Evolutionary conservation across 306 rosid species (phyloP), one percentile per base, ranked within the genome.

Genomic region (Hippophae tibetana): DNA sequence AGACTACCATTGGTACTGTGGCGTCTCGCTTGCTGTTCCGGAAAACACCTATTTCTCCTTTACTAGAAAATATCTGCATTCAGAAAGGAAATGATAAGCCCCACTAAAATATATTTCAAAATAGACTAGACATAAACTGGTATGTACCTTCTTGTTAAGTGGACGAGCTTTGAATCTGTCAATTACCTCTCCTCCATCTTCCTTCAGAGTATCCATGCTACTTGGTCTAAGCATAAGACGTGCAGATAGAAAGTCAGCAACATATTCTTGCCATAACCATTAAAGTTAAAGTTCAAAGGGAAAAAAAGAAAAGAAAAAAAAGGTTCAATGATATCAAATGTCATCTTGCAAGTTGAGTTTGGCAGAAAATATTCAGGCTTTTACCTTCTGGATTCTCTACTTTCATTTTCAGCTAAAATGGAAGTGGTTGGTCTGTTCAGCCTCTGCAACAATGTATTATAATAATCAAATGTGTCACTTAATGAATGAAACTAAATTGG

Each of bases 41-140:
- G 79, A 76, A 85, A 70, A 87, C 83, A 69, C 94, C 97, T 42
- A 93, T 82, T 65, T 86, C 95, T 31, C 97, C 94, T 66, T 84
- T 93, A 77, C 95, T 80, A 60, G 93, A 71, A 77, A 88, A 77
- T 70, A 92, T 86, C 95, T 93, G 88, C 82, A 80, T 23, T 41
- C 47, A 43, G 51, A 47, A 40, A 56, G 53, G 45, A 63, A 68
- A 47, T 31, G 3, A 58, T 52, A 58, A 53, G 38, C 38, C n/a
- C 50, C 8, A 18, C 64, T 10, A 38, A 52, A 58, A 47, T 5
- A 8, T 61, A 18, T 42, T 44, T 42, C 7, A 54, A 31, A 56
- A 45, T 62, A 48, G 40, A 42, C 48, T 6, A 45, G 13, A 6
- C 25, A 43, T 7, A 45, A 45, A 7, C 53, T 23, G 26, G 56